Evolutionary conservation across 805 yeast species (phyloP).

Genomic region (Priceomyces medius): DNA sequence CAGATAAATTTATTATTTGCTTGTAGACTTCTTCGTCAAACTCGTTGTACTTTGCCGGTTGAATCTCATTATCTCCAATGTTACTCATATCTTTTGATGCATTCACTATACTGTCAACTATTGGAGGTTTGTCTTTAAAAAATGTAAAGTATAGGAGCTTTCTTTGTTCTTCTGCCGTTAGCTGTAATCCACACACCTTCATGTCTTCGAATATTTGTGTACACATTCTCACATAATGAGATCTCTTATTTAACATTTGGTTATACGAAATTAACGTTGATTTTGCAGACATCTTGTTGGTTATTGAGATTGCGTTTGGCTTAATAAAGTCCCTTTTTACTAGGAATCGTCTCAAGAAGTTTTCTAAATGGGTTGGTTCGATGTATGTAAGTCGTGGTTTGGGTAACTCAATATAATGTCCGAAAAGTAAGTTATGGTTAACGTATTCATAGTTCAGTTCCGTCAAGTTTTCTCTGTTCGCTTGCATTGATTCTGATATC

Average conservation of each 20-base stretch:
- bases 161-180: slow-evolving; percentile 30
- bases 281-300: slow-evolving; percentile 1
- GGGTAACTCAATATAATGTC: slow-evolving; percentile 26
- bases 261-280: slow-evolving; percentile 14
- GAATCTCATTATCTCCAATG: neutral
- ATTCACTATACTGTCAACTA: slow-evolving; percentile 15
- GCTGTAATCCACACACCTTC: slow-evolving; percentile 22
- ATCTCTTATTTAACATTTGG: slow-evolving; percentile 19
- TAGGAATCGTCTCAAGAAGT: slow-evolving; percentile 24
- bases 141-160: slow-evolving; percentile 27
- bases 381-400: slow-evolving; percentile 25
- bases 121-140: slow-evolving; percentile 28
- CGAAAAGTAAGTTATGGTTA: slow-evolving; percentile 25
- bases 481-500: slow-evolving; percentile 1
- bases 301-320: slow-evolving; percentile 20
- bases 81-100: slow-evolving; percentile 7
- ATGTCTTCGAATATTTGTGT: slow-evolving; percentile 29
- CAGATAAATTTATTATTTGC: slow-evolving; percentile 15
- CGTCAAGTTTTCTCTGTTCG: slow-evolving; percentile 7
- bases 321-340: slow-evolving; percentile 22
- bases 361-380: slow-evolving; percentile 25
- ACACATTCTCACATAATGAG: slow-evolving; percentile 19
- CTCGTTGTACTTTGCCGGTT: slow-evolving; percentile 6
- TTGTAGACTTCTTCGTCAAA: slow-evolving; percentile 23
- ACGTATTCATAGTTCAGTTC: slow-evolving; percentile 16